Evolutionary conservation across 2,329 filamentous ascomycete species (phyloP), one percentile per base, ranked within the genome.

Genomic region (Zymoseptoria tritici): DNA sequence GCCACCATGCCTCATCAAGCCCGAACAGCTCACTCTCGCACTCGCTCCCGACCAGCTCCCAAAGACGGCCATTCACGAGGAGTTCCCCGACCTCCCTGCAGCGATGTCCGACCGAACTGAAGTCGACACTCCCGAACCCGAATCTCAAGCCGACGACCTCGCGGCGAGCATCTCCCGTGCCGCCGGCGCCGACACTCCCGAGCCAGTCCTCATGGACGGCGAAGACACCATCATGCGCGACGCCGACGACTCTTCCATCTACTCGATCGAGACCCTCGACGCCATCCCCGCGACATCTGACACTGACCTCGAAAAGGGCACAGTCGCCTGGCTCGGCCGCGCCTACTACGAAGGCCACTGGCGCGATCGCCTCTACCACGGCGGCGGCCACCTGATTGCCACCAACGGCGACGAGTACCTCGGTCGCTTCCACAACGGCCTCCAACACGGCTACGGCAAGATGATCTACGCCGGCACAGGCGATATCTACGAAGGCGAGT

Each of bases 381-480:
- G 84, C 54, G 72, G 77, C 21, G 82, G 83, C 56, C 80, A 77
- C 24, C 76, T 79, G 63, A 80, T 85, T 64, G 76, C 76, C 36
- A 77, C 80, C 62, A 78, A 76, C 24, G 83, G 82, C 53, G 79
- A 83, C 57, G 79, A 77, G 22, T 87, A 86, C 70, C 74, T 72
- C 16, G 84, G 84, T 19, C 72, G 76, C 5, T 85, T 85, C 68
- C 72, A 78, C 56, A 74, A 81, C 36, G 78, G 78, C 52, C 73
- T 78, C 57, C 81, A 81, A 57, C 78, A 83, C 49, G 84, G 84
- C 20, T 75, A 79, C 56, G 84, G 84, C 55, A 76, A 76, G 11
- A 82, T 85, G 76, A 80, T 78, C 4, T 85, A 84, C 70, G 78
- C 80, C 24, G 50, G 60, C 3, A 84, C 96, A 73, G 85, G 84